A percentile compares a stretch with the other conserved stretches of the same genome.
Conservation (phyloP, 805 yeast species). For the Kodamaea kakaduensis region DNA sequence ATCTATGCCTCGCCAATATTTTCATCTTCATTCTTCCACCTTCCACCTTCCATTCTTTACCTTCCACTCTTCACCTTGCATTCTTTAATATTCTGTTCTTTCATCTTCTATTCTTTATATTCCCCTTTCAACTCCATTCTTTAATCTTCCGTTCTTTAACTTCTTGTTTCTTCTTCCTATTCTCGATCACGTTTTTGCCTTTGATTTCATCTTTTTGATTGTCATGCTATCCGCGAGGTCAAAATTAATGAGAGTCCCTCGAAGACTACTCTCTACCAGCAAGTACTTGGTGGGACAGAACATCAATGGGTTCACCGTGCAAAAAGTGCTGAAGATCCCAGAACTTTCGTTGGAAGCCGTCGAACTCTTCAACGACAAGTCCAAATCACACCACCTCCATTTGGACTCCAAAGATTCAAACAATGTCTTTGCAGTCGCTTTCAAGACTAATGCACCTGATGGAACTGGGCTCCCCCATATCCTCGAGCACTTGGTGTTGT, state of each 20-base stretch:
- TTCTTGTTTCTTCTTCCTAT: too few relatives aligned
- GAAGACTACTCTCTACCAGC: slow-evolving; percentile 8
- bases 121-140: too few relatives aligned
- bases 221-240: too few relatives aligned
- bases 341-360: slow-evolving; percentile 81
- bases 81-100: too few relatives aligned
- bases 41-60: too few relatives aligned
- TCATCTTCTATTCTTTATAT: too few relatives aligned
- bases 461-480: slow-evolving; percentile 96
- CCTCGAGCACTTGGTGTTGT: slow-evolving; percentile 90
- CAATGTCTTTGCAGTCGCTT: slow-evolving; percentile 84
- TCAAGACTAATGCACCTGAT: slow-evolving; percentile 93
- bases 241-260: slow-evolving; percentile 1
- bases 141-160: too few relatives aligned
- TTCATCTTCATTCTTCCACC: too few relatives aligned
- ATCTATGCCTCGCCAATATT: too few relatives aligned
- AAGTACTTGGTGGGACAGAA: slow-evolving; percentile 62
- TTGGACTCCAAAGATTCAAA: slow-evolving; percentile 76
- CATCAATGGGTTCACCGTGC: slow-evolving; percentile 64
- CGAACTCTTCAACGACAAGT: slow-evolving; percentile 57
- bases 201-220: too few relatives aligned
- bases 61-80: too few relatives aligned
- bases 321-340: slow-evolving; percentile 66
- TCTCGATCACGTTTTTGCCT: too few relatives aligned
- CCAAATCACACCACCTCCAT: slow-evolving; percentile 82